Conservation (phyloP, 352 stramenopile species). For the Phytopythium vexans region DNA sequence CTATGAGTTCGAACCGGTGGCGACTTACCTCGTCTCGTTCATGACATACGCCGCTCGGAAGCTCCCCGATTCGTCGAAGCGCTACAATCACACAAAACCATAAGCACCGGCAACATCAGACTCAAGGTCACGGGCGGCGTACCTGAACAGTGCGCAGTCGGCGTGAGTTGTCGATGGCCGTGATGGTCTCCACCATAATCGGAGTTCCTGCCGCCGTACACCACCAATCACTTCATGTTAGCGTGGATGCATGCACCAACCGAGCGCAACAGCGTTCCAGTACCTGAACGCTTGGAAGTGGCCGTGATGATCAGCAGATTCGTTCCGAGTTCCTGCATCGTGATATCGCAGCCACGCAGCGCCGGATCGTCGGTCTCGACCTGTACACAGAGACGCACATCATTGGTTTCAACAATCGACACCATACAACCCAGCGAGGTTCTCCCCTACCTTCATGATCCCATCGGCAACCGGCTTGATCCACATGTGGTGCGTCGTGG, state of each 20-base stretch:
- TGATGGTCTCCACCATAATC: conserved; percentile 85
- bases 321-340: conserved; percentile 81
- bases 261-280: background rate
- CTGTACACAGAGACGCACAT: conserved; percentile 12
- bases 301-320: conserved; percentile 83
- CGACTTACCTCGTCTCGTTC: conserved; percentile 65
- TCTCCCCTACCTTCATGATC: conserved; percentile 60
- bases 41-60: conserved; percentile 89
- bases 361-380: conserved; percentile 82
- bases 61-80: conserved; percentile 81
- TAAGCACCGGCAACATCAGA: background rate
- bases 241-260: too few relatives aligned
- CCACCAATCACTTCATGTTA: background rate
- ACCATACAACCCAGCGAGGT: background rate
- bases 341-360: conserved; percentile 76
- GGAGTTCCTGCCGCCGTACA: conserved; percentile 37
- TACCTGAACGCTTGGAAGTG: conserved; percentile 83
- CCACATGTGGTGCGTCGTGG: conserved; percentile 86
- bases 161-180: conserved; percentile 73
- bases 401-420: background rate
- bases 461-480: conserved; percentile 85
- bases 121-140: background rate
- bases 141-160: conserved; percentile 80
- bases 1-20: too few relatives aligned
- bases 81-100: conserved; percentile 18